Conservation (phyloP, 352 stramenopile species). For the Pythium pectinolyticum region DNA sequence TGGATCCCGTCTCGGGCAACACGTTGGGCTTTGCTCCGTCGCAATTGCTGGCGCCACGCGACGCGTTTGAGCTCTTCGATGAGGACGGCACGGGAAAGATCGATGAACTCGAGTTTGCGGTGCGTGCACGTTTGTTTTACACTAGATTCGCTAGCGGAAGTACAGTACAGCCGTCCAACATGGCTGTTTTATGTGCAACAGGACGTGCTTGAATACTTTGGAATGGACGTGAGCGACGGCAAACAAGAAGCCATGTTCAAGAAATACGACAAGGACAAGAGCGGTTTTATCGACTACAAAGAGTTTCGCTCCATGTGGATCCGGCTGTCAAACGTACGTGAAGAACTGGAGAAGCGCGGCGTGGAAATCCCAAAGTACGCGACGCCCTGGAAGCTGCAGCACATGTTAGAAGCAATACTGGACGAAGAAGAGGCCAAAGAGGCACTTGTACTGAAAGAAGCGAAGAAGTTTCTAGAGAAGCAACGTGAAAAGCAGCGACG, state of each 20-base stretch:
- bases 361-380: conserved; percentile 89
- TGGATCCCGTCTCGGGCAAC: conserved; percentile 86
- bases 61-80: conserved; percentile 93
- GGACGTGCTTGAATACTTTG: conserved; percentile 93
- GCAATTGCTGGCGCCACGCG: conserved; percentile 75
- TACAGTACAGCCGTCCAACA: neutral
- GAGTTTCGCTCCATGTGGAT: conserved; percentile 94
- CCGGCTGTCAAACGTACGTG: conserved; percentile 68
- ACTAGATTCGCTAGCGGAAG: neutral
- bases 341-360: conserved; percentile 85
- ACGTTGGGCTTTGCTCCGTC: conserved; percentile 82
- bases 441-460: conserved; percentile 72
- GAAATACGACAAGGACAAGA: conserved; percentile 92
- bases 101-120: conserved; percentile 93
- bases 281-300: conserved; percentile 91
- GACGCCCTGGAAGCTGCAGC: conserved; percentile 72
- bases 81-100: conserved; percentile 87
- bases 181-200: conserved; percentile 13
- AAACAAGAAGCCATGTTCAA: conserved; percentile 92
- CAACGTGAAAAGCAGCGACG: conserved; percentile 72
- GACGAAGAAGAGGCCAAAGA: conserved; percentile 90
- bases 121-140: conserved; percentile 21
- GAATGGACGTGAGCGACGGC: conserved; percentile 82
- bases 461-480: conserved; percentile 67
- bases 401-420: conserved; percentile 87